Percentiles rank a stretch among this genome's conserved stretches.
Evolutionary conservation across 2,329 filamentous ascomycete genomes (phyloP).

Genomic region (Aspergillus latus): DNA sequence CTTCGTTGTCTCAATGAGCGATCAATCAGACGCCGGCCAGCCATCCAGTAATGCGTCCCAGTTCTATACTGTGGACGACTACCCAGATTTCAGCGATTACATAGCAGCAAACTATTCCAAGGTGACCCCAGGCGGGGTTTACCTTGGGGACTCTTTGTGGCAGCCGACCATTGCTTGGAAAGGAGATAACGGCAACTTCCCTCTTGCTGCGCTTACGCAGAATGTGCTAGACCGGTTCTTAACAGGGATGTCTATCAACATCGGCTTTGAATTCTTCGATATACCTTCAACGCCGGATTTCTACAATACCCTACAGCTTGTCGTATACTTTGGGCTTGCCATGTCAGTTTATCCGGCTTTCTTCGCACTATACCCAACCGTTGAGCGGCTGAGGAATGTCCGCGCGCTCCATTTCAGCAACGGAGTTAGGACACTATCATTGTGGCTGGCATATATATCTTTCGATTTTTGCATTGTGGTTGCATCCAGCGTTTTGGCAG

Average conservation of each 20-base stretch:
- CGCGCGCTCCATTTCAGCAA: slow-evolving; percentile 88
- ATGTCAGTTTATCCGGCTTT: slow-evolving; percentile 79
- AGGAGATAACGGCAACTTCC: slow-evolving; percentile 60
- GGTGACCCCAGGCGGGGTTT: slow-evolving; percentile 77
- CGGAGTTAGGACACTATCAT: slow-evolving; percentile 74
- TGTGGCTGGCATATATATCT: slow-evolving; percentile 79
- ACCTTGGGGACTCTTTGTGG: slow-evolving; percentile 62
- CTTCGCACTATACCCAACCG: slow-evolving; percentile 84
- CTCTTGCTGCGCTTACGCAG: slow-evolving; percentile 53
- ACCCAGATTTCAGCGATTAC: slow-evolving; percentile 67
- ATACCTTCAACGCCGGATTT: slow-evolving; percentile 67
- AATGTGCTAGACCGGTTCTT: slow-evolving; percentile 67
- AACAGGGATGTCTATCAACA: slow-evolving; percentile 66
- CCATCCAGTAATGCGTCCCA: slow-evolving; percentile 31
- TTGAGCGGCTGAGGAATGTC: slow-evolving; percentile 75
- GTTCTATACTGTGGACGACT: slow-evolving; percentile 59
- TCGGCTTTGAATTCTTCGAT: slow-evolving; percentile 73
- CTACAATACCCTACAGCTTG: slow-evolving; percentile 73
- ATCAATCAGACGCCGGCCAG: not conserved
- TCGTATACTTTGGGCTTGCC: slow-evolving; percentile 78
- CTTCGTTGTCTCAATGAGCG: slow-evolving; percentile 17
- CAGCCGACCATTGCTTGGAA: slow-evolving; percentile 70
- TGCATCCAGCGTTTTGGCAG: slow-evolving; percentile 63
- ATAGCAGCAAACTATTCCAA: slow-evolving; percentile 64
- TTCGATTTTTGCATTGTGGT: slow-evolving; percentile 81